A percentile compares a stretch with the other conserved stretches of the same genome.
These are phyloP conservation scores for Phialocephala sp. DNA, from an alignment of 2,329 filamentous ascomycete genomes.

Conservation along the genomic window DNA sequence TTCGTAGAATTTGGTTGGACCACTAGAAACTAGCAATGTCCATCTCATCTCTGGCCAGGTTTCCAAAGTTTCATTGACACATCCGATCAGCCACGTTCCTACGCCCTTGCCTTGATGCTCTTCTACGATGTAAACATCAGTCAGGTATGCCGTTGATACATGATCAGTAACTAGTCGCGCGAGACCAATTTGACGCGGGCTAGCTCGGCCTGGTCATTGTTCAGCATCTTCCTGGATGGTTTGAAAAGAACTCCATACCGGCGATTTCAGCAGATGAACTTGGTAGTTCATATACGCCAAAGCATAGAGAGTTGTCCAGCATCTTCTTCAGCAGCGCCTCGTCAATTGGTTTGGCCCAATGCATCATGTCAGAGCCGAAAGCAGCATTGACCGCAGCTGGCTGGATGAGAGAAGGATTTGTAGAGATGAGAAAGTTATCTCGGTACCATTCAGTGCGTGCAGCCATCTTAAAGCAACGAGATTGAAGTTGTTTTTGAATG, in stretches of 20 bases:
- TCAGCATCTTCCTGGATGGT: conserved; percentile 12
- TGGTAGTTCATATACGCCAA: conserved; percentile 59
- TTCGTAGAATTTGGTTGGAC: conserved; percentile 34
- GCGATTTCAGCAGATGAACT: conserved; percentile 43
- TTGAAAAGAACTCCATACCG: conserved; percentile 33
- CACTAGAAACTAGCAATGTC: conserved; percentile 58
- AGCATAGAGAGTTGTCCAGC: conserved; percentile 62
- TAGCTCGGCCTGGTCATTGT: conserved; percentile 26
- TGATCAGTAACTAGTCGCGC: conserved; percentile 70
- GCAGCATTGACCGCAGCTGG: conserved; percentile 59
- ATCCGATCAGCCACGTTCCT: conserved; percentile 68
- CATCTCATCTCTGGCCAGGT: conserved; percentile 65
- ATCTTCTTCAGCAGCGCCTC: conserved; percentile 55
- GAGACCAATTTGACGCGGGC: conserved; percentile 57
- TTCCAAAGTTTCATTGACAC: conserved; percentile 60
- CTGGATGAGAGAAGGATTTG: conserved; percentile 61
- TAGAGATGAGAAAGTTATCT: conserved; percentile 65
- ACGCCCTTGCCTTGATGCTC: conserved; percentile 66
- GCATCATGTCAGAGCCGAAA: conserved; percentile 61
- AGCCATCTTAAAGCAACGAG: conserved; percentile 26
- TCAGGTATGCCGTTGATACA: conserved; percentile 70
- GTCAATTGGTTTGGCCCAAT: conserved; percentile 63
- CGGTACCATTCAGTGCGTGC: conserved; percentile 51
- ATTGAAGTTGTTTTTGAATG: neutral
- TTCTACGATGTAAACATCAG: conserved; percentile 69